phyloP scores from a whole-genome alignment of 1,139 yeast genomes.

The Tardiomyces depauwii region DNA sequence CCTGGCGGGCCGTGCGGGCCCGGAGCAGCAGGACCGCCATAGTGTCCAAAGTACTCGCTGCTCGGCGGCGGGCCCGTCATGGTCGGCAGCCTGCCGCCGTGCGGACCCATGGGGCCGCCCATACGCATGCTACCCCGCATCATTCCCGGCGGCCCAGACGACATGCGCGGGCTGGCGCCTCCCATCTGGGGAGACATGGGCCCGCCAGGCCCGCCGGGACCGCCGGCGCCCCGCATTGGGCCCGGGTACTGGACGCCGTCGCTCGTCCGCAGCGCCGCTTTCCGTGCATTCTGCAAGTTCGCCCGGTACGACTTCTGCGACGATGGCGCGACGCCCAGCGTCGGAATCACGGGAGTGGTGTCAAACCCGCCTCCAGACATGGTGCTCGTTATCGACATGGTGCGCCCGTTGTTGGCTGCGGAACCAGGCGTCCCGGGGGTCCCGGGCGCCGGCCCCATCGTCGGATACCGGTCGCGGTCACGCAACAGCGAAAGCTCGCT shows the following conservation, averaged over 20 bases:
- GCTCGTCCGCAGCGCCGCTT: background rate
- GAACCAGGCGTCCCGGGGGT: background rate
- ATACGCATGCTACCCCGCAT: background rate
- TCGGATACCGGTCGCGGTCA: constrained; percentile 27
- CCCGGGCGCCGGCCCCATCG: constrained; percentile 11
- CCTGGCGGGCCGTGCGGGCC: background rate
- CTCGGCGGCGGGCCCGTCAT: background rate
- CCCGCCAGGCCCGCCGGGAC: background rate
- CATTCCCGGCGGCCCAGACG: background rate
- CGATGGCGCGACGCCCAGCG: constrained; percentile 10
- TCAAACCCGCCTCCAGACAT: constrained; percentile 21
- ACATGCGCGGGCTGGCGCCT: background rate
- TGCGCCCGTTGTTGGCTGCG: constrained; percentile 11
- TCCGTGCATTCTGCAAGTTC: background rate
- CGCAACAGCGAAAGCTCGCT: constrained; percentile 16
- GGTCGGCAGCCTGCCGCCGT: background rate
- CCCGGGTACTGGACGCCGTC: background rate
- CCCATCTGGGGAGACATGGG: background rate
- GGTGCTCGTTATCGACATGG: constrained; percentile 22
- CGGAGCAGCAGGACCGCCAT: background rate
- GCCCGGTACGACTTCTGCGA: background rate
- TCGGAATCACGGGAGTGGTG: constrained; percentile 28
- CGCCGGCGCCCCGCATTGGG: background rate
- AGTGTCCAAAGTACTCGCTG: background rate
- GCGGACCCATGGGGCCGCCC: constrained; percentile 1